Base-by-base conservation (phyloP, 768 basidiomycete genomes). In the Lactifluus subvellereus region DNA sequence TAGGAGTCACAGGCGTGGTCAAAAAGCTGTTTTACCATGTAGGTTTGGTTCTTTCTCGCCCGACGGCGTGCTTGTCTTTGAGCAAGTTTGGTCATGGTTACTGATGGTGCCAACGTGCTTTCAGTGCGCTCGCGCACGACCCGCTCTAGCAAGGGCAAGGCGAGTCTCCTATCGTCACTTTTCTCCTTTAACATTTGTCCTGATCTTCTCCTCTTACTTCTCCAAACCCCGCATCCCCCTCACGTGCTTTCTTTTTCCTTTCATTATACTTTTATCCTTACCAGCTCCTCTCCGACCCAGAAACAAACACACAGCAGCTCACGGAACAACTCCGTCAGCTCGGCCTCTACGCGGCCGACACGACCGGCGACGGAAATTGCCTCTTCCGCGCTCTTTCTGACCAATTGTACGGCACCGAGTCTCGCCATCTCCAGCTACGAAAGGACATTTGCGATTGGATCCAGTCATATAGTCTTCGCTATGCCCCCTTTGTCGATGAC, bases 291-390 rank as follows among this genome's bases (percentile, higher is more conserved):
- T 75, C 83, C 45, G 82, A 87, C 76, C 85, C 88, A 57, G 78
- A 78, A 45, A 77, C 83, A 69, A 88, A 84, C 72, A 84, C 83
- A 22, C 81, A 82, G 61, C 81, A 79, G 55, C 85, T 95, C 66
- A 83, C 79, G 6, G 77, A 80, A 58, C 91, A 94, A 75, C 84
- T 96, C 43, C 83, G 84, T 54, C 79, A 84, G 6, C 77, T 93
- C 57, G 91, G 92, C 3, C 79, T 95, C 9, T 95, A 95, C 72
- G 88, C 93, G n/a, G 89, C 90, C 3, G 79, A 84, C 66, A 95
- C 90, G 18, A 74, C 91, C 48, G 93, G 91, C 55, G 90, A 96
- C 74, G 94, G 94, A 52, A 96, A 95, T 76, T 97, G 94, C 74
- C 83, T 97, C 66, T 97, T 95, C 75, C 87, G 93, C 51, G 91